phyloP scores from a whole-genome alignment of 2,329 filamentous ascomycete species.

The Ceratocystis colombiana region DNA sequence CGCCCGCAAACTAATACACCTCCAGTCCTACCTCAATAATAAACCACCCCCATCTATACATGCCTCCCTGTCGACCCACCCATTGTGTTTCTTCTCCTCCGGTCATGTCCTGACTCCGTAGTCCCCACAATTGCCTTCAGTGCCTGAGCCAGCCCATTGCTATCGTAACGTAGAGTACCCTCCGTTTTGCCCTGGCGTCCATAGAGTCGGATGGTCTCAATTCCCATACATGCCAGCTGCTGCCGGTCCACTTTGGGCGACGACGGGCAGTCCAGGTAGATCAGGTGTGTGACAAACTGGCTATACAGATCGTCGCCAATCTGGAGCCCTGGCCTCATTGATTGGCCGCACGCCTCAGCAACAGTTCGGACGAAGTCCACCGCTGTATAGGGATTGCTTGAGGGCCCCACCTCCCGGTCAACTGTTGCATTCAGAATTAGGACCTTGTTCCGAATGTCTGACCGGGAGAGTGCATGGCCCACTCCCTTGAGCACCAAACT shows the following conservation, averaged over 20 bases:
- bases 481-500: constrained; percentile 67
- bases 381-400: constrained; percentile 54
- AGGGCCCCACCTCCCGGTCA: constrained; percentile 78
- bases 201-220: constrained; percentile 68
- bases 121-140: constrained; percentile 67
- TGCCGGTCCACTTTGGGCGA: constrained; percentile 61
- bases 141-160: constrained; percentile 60
- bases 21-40: background rate
- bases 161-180: constrained; percentile 57
- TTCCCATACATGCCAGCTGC: constrained; percentile 54
- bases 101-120: constrained; percentile 33
- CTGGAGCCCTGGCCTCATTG: constrained; percentile 41
- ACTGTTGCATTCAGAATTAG: constrained; percentile 73
- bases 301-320: constrained; percentile 41
- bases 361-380: constrained; percentile 76
- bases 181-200: constrained; percentile 46
- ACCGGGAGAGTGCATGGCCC: constrained; percentile 46
- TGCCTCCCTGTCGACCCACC: constrained; percentile 28
- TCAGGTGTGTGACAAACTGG: constrained; percentile 70
- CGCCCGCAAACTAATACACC: background rate
- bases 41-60: background rate
- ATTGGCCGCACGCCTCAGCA: constrained; percentile 61
- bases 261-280: constrained; percentile 63
- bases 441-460: constrained; percentile 54
- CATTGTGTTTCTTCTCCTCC: constrained; percentile 40